Percentiles rank a stretch among this genome's conserved stretches.
These are phyloP conservation scores for Colletotrichum cuscutae DNA, from an alignment of 2,329 filamentous ascomycete genomes.

Conservation along the genomic window DNA sequence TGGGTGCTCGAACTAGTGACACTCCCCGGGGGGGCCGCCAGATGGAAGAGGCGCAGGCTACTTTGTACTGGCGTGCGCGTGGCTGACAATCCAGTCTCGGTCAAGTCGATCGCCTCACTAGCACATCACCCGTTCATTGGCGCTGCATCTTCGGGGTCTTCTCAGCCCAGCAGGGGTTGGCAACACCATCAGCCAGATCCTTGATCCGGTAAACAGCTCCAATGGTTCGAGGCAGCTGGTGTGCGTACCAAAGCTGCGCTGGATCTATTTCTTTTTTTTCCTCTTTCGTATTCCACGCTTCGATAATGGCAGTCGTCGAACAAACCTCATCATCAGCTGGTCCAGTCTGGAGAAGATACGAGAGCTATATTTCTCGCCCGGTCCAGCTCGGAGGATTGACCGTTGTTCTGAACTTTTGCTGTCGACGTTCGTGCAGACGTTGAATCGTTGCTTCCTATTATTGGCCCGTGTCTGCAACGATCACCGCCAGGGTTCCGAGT, in stretches of 20 bases:
- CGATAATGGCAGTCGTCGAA: not conserved
- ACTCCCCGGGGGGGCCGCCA: not conserved
- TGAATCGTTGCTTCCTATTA: not conserved
- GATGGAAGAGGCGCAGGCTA: not conserved
- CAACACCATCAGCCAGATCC: constrained; percentile 18
- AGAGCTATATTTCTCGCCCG: not conserved
- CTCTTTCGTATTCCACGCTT: not conserved
- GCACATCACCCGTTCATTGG: not conserved
- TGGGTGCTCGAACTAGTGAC: not conserved
- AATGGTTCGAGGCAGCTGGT: not conserved
- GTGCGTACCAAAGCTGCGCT: constrained; percentile 6
- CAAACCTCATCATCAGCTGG: not conserved
- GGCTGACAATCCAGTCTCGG: constrained; percentile 24
- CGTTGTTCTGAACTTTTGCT: not conserved
- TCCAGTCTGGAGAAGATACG: not conserved
- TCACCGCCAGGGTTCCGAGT: constrained; percentile 15
- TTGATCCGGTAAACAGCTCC: constrained; percentile 11
- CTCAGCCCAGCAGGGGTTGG: constrained; percentile 28
- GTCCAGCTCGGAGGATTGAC: not conserved
- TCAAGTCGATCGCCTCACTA: constrained; percentile 18
- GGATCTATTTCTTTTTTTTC: not conserved
- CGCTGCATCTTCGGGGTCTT: not conserved
- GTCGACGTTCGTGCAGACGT: not conserved
- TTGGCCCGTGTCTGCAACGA: constrained; percentile 16
- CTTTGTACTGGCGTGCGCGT: constrained; percentile 7